Evolutionary conservation across 2,329 filamentous ascomycete species (phyloP).

Genomic region (Pochonia chlamydosporia): DNA sequence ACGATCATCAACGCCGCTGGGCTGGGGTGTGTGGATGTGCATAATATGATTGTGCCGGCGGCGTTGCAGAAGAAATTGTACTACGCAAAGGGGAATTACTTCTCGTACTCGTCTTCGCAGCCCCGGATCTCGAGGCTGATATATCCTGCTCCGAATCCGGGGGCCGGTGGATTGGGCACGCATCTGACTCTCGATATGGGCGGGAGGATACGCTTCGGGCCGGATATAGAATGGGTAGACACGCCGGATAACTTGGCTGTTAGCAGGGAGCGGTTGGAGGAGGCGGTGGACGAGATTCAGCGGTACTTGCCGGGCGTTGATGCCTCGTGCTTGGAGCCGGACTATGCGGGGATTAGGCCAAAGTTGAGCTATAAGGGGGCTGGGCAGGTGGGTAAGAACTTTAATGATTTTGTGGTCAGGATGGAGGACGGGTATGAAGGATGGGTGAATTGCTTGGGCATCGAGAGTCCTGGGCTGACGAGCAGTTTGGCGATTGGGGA

Average conservation of each 20-base stretch:
- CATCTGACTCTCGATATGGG: slow-evolving; percentile 87
- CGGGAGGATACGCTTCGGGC: slow-evolving; percentile 83
- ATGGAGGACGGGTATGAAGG: slow-evolving; percentile 72
- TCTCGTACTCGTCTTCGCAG: slow-evolving; percentile 64
- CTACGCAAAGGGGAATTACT: slow-evolving; percentile 96
- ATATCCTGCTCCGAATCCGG: slow-evolving; percentile 81
- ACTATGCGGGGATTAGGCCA: slow-evolving; percentile 89
- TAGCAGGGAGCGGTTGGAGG: slow-evolving; percentile 54
- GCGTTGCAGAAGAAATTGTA: slow-evolving; percentile 54
- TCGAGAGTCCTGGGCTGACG: slow-evolving; percentile 89
- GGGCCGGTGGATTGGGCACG: slow-evolving; percentile 79
- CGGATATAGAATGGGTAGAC: slow-evolving; percentile 91
- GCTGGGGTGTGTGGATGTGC: slow-evolving; percentile 66
- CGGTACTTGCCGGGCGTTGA: slow-evolving; percentile 75
- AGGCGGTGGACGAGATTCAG: slow-evolving; percentile 69
- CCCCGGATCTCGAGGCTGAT: slow-evolving; percentile 68
- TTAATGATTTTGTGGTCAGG: slow-evolving; percentile 78
- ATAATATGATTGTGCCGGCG: slow-evolving; percentile 72
- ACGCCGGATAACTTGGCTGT: slow-evolving; percentile 63
- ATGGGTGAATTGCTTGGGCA: slow-evolving; percentile 86
- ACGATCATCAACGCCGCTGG: slow-evolving; percentile 83
- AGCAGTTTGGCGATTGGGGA: slow-evolving; percentile 82
- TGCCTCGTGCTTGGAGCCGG: slow-evolving; percentile 58
- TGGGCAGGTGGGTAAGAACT: slow-evolving; percentile 59
- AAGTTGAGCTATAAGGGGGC: slow-evolving; percentile 63